Conservation (phyloP, 2,329 filamentous ascomycete species). For the Aspergillus fumigatus region DNA sequence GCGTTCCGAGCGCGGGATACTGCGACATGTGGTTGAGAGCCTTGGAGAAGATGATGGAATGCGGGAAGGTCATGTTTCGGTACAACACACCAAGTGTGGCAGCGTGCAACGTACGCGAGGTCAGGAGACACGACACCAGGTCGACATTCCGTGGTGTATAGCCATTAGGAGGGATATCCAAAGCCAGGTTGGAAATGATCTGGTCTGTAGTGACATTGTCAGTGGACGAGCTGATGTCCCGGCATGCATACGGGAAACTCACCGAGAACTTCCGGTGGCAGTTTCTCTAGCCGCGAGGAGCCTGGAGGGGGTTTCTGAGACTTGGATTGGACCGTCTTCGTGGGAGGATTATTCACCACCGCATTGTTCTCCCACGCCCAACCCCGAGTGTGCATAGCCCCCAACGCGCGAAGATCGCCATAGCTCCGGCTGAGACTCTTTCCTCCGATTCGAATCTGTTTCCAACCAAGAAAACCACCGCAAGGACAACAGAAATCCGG, state of each 20-base stretch:
- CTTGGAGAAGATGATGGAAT: conserved; percentile 79
- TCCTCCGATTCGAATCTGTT: conserved; percentile 42
- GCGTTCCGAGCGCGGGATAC: conserved; percentile 65
- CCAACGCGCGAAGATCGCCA: conserved; percentile 37
- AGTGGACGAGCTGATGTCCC: conserved; percentile 8
- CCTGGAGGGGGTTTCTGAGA: conserved; percentile 22
- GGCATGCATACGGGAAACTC: conserved; percentile 33
- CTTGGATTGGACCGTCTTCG: conserved; percentile 20
- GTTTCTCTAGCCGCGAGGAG: conserved; percentile 57
- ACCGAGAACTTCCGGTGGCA: conserved; percentile 70
- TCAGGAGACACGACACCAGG: conserved; percentile 68
- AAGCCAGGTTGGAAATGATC: conserved; percentile 69
- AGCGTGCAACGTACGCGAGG: conserved; percentile 69
- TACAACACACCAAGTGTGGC: conserved; percentile 73
- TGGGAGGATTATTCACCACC: conserved; percentile 10
- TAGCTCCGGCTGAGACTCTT: conserved; percentile 43
- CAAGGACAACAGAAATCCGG: conserved; percentile 45
- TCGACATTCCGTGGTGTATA: conserved; percentile 73
- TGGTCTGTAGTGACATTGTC: conserved; percentile 46
- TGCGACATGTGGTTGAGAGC: conserved; percentile 65
- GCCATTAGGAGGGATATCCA: conserved; percentile 71
- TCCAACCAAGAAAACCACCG: conserved; percentile 43
- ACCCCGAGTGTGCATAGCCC: conserved; percentile 32
- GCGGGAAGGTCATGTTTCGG: conserved; percentile 73
- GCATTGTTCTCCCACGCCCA: conserved; percentile 41